phyloP scores from a whole-genome alignment of 257 asterid genomes.

The Salvia splendens region DNA sequence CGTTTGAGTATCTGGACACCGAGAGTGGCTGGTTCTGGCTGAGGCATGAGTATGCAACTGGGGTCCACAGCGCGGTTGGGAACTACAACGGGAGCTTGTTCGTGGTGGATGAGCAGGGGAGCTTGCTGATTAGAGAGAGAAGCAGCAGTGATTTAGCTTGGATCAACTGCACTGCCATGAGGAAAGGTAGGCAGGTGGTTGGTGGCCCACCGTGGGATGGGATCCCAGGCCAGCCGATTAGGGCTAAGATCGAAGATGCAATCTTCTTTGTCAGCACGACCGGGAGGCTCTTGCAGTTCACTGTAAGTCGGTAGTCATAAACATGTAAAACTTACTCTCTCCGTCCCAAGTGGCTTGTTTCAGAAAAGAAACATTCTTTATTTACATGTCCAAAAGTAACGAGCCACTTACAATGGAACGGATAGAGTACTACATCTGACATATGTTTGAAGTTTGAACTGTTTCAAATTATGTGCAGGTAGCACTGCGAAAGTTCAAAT shows the following conservation, averaged over 20 bases:
- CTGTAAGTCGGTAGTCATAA: slow-evolving; percentile 34
- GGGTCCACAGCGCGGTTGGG: slow-evolving; percentile 65
- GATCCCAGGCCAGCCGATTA: slow-evolving; percentile 43
- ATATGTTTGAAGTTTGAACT: background rate
- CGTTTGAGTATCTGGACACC: slow-evolving; percentile 64
- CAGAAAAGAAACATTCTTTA: too few species aligned
- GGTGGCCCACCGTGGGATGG: slow-evolving; percentile 92
- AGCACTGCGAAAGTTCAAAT: slow-evolving; percentile 75
- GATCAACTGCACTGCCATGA: slow-evolving; percentile 80
- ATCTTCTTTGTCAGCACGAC: slow-evolving; percentile 68
- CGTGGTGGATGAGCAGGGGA: slow-evolving; percentile 66
- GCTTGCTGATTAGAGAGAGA: slow-evolving; percentile 74
- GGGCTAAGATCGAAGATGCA: slow-evolving; percentile 63
- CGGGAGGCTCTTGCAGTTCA: slow-evolving; percentile 68
- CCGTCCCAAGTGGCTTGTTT: too few species aligned
- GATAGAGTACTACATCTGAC: background rate
- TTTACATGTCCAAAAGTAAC: too few species aligned
- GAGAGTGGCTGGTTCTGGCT: slow-evolving; percentile 79
- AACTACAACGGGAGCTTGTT: slow-evolving; percentile 81
- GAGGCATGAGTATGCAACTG: slow-evolving; percentile 60
- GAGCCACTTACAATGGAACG: too few species aligned
- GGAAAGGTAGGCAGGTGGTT: slow-evolving; percentile 62
- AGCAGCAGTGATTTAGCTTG: slow-evolving; percentile 55
- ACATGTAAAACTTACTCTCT: too few species aligned
- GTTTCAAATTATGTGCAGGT: slow-evolving; percentile 47